Percentiles rank a stretch among this genome's conserved stretches.
Evolutionary conservation across 148 eudicot species (phyloP).

Genomic region (Camellia granthamiana): DNA sequence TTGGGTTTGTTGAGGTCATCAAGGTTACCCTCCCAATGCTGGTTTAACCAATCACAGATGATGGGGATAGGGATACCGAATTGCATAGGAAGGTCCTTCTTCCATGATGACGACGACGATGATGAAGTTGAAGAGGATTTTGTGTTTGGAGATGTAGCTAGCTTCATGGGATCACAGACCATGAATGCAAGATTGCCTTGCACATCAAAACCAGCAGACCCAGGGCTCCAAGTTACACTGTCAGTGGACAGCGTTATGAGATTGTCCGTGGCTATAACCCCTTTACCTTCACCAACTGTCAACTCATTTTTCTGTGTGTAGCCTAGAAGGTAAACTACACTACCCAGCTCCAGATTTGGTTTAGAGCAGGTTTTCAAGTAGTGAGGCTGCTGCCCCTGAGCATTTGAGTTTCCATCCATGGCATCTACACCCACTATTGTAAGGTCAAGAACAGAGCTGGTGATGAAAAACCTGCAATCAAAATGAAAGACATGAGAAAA

Average conservation of each 20-base stretch:
- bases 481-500: neutral
- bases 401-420: slow-evolving; percentile 62
- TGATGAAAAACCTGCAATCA: slow-evolving; percentile 72
- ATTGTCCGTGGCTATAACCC: slow-evolving; percentile 90
- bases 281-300: slow-evolving; percentile 79
- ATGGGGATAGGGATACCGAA: slow-evolving; percentile 87
- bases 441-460: slow-evolving; percentile 89
- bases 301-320: slow-evolving; percentile 60
- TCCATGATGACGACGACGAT: slow-evolving; percentile 61
- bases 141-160: slow-evolving; percentile 74
- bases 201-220: slow-evolving; percentile 85
- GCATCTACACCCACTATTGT: slow-evolving; percentile 83
- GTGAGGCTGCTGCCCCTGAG: slow-evolving; percentile 61
- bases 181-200: slow-evolving; percentile 92
- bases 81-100: slow-evolving; percentile 70
- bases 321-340: slow-evolving; percentile 67
- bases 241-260: slow-evolving; percentile 81
- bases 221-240: slow-evolving; percentile 73
- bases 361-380: slow-evolving; percentile 70
- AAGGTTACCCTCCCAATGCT: slow-evolving; percentile 93
- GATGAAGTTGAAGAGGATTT: slow-evolving; percentile 73
- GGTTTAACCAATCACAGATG: slow-evolving; percentile 87
- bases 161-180: slow-evolving; percentile 97
- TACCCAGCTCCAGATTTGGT: slow-evolving; percentile 70
- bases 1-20: slow-evolving; percentile 90